Conservation (phyloP, 129 eudicot genomes). For the Artemisia tridentata region DNA sequence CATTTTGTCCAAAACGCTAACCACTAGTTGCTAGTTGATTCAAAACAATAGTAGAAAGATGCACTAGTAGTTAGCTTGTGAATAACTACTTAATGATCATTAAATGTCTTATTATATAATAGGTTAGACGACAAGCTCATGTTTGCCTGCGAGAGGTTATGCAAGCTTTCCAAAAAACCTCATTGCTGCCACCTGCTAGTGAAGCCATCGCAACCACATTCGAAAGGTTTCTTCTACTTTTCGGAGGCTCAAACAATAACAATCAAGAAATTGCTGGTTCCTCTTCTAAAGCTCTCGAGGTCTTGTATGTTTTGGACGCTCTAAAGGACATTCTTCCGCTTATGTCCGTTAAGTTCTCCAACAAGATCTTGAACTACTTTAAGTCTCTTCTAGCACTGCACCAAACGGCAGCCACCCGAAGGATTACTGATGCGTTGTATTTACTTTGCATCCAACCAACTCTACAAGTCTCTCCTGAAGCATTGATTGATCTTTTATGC, state of each 20-base stretch:
- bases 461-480: too few relatives aligned
- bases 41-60: not conserved
- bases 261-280: slow-evolving; percentile 30
- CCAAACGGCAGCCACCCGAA: too few relatives aligned
- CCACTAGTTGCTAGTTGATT: not conserved
- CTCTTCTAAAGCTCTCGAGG: slow-evolving; percentile 76
- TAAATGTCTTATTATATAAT: not conserved
- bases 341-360: too few relatives aligned
- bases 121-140: slow-evolving; percentile 85
- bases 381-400: too few relatives aligned
- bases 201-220: slow-evolving; percentile 70
- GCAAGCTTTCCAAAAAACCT: slow-evolving; percentile 46
- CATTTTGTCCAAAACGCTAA: too few relatives aligned
- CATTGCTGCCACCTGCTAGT: slow-evolving; percentile 73
- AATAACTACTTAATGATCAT: not conserved
- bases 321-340: too few relatives aligned
- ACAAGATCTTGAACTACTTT: too few relatives aligned
- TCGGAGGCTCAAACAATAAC: slow-evolving; percentile 73
- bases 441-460: too few relatives aligned
- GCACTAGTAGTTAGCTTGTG: not conserved
- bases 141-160: too few relatives aligned
- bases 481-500: too few relatives aligned
- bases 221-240: slow-evolving; percentile 74
- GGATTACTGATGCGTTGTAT: too few relatives aligned
- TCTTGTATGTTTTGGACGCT: too few relatives aligned